phyloP scores from a whole-genome alignment of 768 basidiomycete genomes.

The Auriscalpium orientale region DNA sequence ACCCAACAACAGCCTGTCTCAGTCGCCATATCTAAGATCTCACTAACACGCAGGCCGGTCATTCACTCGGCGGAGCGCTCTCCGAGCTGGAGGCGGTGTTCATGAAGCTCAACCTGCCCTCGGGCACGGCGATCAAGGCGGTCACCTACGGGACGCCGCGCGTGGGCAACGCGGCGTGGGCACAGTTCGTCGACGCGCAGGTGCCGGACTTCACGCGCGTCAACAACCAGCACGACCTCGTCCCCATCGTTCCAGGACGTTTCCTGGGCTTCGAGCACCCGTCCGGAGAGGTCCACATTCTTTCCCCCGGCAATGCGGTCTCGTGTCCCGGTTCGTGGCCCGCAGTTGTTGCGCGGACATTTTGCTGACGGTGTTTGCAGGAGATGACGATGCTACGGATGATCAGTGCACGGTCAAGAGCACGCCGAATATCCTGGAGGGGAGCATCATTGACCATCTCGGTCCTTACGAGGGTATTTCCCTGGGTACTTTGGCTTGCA shows the following conservation, averaged over 20 bases:
- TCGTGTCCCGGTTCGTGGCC: conserved; percentile 5
- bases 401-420: conserved; percentile 43
- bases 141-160: conserved; percentile 15
- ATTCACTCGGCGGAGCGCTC: conserved; percentile 13
- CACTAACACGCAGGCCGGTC: conserved; percentile 1
- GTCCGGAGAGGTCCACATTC: conserved; percentile 8
- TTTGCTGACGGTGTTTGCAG: background rate
- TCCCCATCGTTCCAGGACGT: conserved; percentile 10
- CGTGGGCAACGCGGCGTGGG: conserved; percentile 7
- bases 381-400: conserved; percentile 47
- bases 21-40: background rate
- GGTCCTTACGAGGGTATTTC: conserved; percentile 50
- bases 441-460: conserved; percentile 41
- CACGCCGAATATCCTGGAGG: conserved; percentile 39
- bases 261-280: conserved; percentile 10
- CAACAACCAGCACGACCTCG: conserved; percentile 9
- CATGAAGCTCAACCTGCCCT: conserved; percentile 14
- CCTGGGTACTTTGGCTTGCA: conserved; percentile 42
- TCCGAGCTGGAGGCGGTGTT: conserved; percentile 12
- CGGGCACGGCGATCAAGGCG: conserved; percentile 6
- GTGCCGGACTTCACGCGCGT: conserved; percentile 10
- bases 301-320: background rate
- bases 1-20: background rate
- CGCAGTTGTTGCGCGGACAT: background rate
- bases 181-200: conserved; percentile 9